phyloP scores from a whole-genome alignment of 768 basidiomycete species.

The Melanogaster broomeanus region DNA sequence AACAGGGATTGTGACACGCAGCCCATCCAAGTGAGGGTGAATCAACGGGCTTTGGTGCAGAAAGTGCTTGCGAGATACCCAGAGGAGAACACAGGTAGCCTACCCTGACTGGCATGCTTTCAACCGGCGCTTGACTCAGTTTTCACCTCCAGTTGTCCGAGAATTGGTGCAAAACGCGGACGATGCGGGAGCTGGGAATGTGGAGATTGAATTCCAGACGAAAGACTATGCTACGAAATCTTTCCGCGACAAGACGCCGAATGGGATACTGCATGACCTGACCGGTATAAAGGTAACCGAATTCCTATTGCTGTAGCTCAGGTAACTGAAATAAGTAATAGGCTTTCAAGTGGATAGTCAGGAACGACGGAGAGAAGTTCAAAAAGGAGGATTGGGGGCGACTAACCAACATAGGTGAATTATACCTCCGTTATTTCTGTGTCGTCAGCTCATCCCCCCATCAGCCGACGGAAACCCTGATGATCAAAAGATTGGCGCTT shows the following conservation, averaged over 20 bases:
- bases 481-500: conserved; percentile 52
- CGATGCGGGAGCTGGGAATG: conserved; percentile 39
- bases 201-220: conserved; percentile 40
- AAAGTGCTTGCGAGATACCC: conserved; percentile 19
- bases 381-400: conserved; percentile 48
- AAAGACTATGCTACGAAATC: conserved; percentile 3
- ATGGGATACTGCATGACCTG: background rate
- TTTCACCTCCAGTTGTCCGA: conserved; percentile 37
- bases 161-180: conserved; percentile 58
- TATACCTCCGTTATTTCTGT: background rate
- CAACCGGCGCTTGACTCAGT: background rate
- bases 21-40: conserved; percentile 8
- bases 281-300: background rate
- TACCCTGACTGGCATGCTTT: background rate
- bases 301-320: background rate
- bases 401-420: conserved; percentile 44
- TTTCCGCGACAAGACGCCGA: background rate
- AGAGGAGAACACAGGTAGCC: conserved; percentile 13
- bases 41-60: conserved; percentile 16
- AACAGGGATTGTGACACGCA: background rate
- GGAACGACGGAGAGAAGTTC: conserved; percentile 51
- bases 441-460: background rate
- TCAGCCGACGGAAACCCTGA: conserved; percentile 54
- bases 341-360: conserved; percentile 38
- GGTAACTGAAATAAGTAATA: background rate